Evolutionary conservation across 1,284 basidiomycete genomes (phyloP), one percentile per base, ranked within the genome.

Genomic region (Melampsora americana): DNA sequence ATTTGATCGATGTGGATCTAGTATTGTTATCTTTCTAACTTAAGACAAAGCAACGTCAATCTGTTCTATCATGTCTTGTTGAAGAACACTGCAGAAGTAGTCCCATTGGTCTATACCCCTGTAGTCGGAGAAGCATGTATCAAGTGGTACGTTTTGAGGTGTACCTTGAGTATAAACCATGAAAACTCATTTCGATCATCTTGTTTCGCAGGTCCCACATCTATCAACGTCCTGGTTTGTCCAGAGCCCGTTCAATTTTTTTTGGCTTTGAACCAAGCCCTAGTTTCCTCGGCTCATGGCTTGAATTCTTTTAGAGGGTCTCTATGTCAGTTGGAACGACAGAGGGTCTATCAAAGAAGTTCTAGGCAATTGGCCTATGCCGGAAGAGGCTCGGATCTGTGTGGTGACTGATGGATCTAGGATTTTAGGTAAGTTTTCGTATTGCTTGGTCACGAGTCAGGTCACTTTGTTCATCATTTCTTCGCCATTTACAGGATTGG

Each of bases 371-470:
- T 93, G 92, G 92, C 89, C 90, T 11, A 88, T 87, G 77, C 83
- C 87, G 73, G 85, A 88, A 69, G 88, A 91, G 60, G 90, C 91
- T 26, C 87, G 91, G 62, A 93, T 93, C 79, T 88, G 89, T 77
- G 92, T 94, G 61, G 91, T 93, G 20, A 85, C 84, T 5, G 94
- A 96, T 84, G 94, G 93, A 85, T 93, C 91, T 20, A 89, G 94
- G 74, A 95, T 97, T 80, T 87, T 97, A 32, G 94, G 95, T 78
- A 61, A 39, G 72, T 39, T 23, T 26, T 26, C 44, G 30, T 66
- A 39, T 56, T 23, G 30, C 53, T 28, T 28, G 5, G 50, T 48
- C 28, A 16, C 30, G 5, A 14, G 26, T 32, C 23, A 30, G 28
- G 26, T 12, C 18, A 48, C n/a, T 61, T 62, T 26, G 28, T 35